Evolutionary conservation across 805 yeast genomes (phyloP).

Genomic region (Osmozyma mogii): DNA sequence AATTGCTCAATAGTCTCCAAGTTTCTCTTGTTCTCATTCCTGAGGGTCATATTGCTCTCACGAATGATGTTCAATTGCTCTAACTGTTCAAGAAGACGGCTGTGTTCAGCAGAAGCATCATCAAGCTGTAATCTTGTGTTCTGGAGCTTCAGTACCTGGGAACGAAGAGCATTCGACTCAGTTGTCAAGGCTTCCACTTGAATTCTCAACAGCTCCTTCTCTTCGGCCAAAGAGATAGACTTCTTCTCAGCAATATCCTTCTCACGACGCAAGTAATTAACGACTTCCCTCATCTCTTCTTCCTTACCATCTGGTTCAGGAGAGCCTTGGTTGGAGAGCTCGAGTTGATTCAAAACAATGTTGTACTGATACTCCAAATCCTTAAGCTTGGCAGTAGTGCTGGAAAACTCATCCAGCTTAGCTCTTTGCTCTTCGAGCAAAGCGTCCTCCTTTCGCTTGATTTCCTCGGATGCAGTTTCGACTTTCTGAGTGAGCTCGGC

Average conservation of each 20-base stretch:
- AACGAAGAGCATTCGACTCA: constrained; percentile 46
- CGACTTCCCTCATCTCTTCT: constrained; percentile 38
- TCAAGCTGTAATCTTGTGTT: constrained; percentile 15
- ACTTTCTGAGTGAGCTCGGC: constrained; percentile 3
- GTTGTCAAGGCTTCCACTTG: constrained; percentile 38
- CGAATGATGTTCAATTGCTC: constrained; percentile 55
- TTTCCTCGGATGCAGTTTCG: constrained; percentile 29
- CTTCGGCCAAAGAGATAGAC: constrained; percentile 32
- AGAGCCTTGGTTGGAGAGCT: constrained; percentile 21
- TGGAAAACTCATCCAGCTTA: constrained; percentile 29
- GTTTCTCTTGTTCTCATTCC: constrained; percentile 38
- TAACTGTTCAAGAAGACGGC: constrained; percentile 42
- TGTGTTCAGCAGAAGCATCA: constrained; percentile 34
- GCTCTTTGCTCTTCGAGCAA: constrained; percentile 16
- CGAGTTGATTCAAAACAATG: constrained; percentile 62
- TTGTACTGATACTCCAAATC: constrained; percentile 64
- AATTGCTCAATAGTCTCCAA: constrained; percentile 22
- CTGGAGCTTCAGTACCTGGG: constrained; percentile 33
- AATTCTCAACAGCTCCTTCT: constrained; percentile 45
- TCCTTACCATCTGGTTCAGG: constrained; percentile 7
- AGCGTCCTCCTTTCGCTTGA: constrained; percentile 28
- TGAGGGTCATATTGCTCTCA: constrained; percentile 60
- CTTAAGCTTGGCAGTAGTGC: constrained; percentile 36
- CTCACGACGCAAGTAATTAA: constrained; percentile 62
- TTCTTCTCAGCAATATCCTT: constrained; percentile 64